Base-by-base conservation (phyloP, 768 basidiomycete species). In the Rubroboletus satanas region DNA sequence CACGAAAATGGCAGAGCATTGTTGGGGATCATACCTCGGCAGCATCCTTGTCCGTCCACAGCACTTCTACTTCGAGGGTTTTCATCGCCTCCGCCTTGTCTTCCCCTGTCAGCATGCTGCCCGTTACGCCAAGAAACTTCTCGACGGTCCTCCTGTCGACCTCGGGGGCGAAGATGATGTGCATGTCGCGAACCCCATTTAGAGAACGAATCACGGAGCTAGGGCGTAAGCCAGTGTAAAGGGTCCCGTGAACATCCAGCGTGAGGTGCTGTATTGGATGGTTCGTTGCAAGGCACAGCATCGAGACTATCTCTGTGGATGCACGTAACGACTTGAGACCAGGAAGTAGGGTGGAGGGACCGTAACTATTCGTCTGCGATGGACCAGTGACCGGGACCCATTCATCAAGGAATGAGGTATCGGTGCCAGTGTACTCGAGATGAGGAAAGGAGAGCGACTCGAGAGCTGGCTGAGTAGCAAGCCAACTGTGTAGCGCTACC, bases 81-180 rank as follows among this genome's bases (percentile, higher is more conserved):
- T 55, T 56, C 39, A 70, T 58, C 10, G 52, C 59, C 10, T 33
- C 55, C 0, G 32, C 17, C 29, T 55, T 62, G 33, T 54, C 41
- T 14, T 47, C 52, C 5, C 59, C 62, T 1, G 63, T 53, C 12
- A 70, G 28, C 45, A 62, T 61, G 33, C 52, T 57, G 15, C 69
- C 69, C 17, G 66, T 63, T 0, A 62, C 54, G 0, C 59, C 66
- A 23, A 70, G 65, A 36, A 70, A 70, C 32, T 70, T 70, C 38
- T 71, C 69, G 10, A 66, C 68, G 0, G 70, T 70, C 45, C 69
- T 52, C 60, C 66, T 70, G 46, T 70, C 69, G n/a, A 70, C 69
- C 23, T 66, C 70, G n/a, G 69, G 56, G 3, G 55, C 61, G 39
- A 70, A 70, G 38, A 70, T 36, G 35, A 70, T 48, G 29, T 64